phyloP scores from a whole-genome alignment of 768 basidiomycete genomes.

The Leccinum uliginosum region DNA sequence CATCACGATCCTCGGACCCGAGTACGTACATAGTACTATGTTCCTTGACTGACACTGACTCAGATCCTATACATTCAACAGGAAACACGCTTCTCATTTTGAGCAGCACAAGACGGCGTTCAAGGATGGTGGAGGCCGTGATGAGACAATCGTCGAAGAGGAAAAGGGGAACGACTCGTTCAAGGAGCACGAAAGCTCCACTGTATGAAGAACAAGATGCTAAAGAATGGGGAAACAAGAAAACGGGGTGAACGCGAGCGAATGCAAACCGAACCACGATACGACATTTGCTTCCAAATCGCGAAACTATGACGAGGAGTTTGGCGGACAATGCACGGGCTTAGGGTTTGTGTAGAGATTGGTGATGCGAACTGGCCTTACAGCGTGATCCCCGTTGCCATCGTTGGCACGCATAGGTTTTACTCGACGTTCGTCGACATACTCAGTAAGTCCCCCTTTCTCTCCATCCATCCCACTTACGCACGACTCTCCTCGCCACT shows the following conservation, averaged over 20 bases:
- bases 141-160: conserved; percentile 38
- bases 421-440: conserved; percentile 42
- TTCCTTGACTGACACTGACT: not conserved
- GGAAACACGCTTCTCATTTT: conserved; percentile 76
- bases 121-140: conserved; percentile 63
- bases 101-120: conserved; percentile 79
- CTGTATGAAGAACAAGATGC: not conserved
- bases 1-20: conserved; percentile 74
- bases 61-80: conserved; percentile 21
- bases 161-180: conserved; percentile 7
- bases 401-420: conserved; percentile 43
- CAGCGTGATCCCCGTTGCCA: conserved; percentile 44
- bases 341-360: not conserved
- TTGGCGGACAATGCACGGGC: no score
- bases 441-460: conserved; percentile 24
- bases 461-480: not conserved
- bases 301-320: no score
- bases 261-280: no score
- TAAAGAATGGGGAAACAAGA: no score
- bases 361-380: not conserved
- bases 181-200: conserved; percentile 3
- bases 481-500: conserved; percentile 8
- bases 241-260: no score
- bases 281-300: no score
- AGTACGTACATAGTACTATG: conserved; percentile 41